A percentile compares a stretch with the other conserved stretches of the same genome.
phyloP scores from a whole-genome alignment of 2,329 filamentous ascomycete species.

The Trichophyton simii region DNA sequence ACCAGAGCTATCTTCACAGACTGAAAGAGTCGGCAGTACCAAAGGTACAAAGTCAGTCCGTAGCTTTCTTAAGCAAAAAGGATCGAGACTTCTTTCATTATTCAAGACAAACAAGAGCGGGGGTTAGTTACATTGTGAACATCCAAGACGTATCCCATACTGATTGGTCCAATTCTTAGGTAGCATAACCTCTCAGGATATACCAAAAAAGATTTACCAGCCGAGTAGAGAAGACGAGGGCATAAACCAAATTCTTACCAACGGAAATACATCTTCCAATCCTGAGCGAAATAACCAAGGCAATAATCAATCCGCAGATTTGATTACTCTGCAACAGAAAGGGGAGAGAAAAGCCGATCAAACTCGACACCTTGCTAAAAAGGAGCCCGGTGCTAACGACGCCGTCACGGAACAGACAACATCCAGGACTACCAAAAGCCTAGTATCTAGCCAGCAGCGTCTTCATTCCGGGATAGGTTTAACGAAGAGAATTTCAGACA shows the following conservation, averaged over 20 bases:
- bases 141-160: neutral
- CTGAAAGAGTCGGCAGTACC: neutral
- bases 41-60: conserved; percentile 19
- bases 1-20: conserved; percentile 14
- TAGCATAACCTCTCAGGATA: neutral
- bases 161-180: neutral
- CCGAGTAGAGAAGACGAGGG: neutral
- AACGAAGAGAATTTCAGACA: conserved; percentile 25
- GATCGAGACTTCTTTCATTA: conserved; percentile 27
- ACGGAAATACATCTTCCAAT: neutral
- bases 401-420: neutral
- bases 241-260: neutral
- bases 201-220: neutral
- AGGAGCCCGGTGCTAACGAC: neutral
- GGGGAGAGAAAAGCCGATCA: neutral
- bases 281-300: neutral
- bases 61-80: conserved; percentile 23
- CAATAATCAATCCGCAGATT: neutral
- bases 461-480: conserved; percentile 21
- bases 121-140: conserved; percentile 13
- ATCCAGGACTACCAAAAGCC: neutral
- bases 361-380: neutral
- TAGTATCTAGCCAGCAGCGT: conserved; percentile 5
- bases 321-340: neutral
- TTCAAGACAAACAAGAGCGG: conserved; percentile 21